Conservation (phyloP, 129 eudicot species). For the Centrapalus pauciflorus region DNA sequence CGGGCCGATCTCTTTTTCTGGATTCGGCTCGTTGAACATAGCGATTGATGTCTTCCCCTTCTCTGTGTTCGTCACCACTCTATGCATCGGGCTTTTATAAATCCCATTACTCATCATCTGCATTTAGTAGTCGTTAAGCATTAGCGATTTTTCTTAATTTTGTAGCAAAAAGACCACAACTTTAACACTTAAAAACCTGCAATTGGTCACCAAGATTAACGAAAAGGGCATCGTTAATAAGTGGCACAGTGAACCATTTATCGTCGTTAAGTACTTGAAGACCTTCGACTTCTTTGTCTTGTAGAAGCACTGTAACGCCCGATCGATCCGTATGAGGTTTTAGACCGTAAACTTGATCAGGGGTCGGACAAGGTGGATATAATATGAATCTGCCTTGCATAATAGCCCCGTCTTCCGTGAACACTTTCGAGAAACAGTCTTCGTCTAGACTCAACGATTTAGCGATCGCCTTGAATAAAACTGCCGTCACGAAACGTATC, state of each 20-base stretch:
- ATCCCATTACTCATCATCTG: conserved; percentile 31
- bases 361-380: conserved; percentile 36
- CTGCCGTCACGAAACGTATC: conserved; percentile 22
- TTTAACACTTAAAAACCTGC: not conserved
- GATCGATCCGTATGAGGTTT: conserved; percentile 36
- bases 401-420: not conserved
- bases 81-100: conserved; percentile 26
- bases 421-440: not conserved
- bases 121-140: not conserved
- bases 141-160: no score
- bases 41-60: conserved; percentile 24
- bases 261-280: conserved; percentile 30
- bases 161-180: no score
- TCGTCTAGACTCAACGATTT: not conserved
- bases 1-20: conserved; percentile 24
- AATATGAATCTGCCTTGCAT: conserved; percentile 20
- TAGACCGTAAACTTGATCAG: conserved; percentile 25
- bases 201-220: conserved; percentile 6
- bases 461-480: conserved; percentile 2
- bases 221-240: conserved; percentile 4
- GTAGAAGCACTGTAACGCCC: conserved; percentile 32
- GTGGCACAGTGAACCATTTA: conserved; percentile 30
- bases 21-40: conserved; percentile 11
- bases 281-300: conserved; percentile 28
- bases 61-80: conserved; percentile 16